Percentiles rank a stretch among this genome's conserved stretches.
phyloP scores from a whole-genome alignment of 1,284 basidiomycete genomes.

The Tausonia pullulans region DNA sequence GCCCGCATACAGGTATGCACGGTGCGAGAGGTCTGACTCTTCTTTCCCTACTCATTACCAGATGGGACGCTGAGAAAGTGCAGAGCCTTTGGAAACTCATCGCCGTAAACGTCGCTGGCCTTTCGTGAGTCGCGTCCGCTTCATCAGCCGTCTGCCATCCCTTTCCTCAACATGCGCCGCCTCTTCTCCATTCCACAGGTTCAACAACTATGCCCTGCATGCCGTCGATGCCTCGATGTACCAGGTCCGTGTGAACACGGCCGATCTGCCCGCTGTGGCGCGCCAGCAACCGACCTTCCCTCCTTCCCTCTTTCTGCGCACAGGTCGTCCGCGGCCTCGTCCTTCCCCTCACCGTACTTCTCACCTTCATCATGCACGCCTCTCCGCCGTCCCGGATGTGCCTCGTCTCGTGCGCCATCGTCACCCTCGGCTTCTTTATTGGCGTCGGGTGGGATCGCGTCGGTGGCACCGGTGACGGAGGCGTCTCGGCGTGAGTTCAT shows the following conservation, averaged over 20 bases:
- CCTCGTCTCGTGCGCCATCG: slow-evolving; percentile 16
- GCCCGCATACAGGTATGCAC: no score
- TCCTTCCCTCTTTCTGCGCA: neutral
- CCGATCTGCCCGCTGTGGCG: neutral
- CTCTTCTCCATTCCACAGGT: neutral
- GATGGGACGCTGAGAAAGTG: slow-evolving; percentile 55
- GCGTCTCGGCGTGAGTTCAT: neutral
- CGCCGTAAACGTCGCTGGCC: slow-evolving; percentile 9
- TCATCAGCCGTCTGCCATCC: neutral
- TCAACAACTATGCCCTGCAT: slow-evolving; percentile 17
- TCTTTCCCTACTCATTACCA: neutral
- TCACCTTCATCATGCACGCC: slow-evolving; percentile 22
- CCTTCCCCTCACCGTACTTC: slow-evolving; percentile 22
- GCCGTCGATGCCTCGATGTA: slow-evolving; percentile 18
- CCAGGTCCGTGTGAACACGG: slow-evolving; percentile 6
- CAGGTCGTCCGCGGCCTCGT: slow-evolving; percentile 17
- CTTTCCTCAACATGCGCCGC: neutral
- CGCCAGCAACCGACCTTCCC: neutral
- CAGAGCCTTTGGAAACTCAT: slow-evolving; percentile 52
- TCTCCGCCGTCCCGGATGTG: slow-evolving; percentile 14
- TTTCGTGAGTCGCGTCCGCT: slow-evolving; percentile 3
- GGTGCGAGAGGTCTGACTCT: neutral
- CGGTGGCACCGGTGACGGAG: neutral
- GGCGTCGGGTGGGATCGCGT: slow-evolving; percentile 15
- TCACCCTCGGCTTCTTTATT: slow-evolving; percentile 18